These are phyloP conservation scores for Neolentinus lepideus DNA, from an alignment of 1,284 basidiomycete species.

Conservation along the genomic window DNA sequence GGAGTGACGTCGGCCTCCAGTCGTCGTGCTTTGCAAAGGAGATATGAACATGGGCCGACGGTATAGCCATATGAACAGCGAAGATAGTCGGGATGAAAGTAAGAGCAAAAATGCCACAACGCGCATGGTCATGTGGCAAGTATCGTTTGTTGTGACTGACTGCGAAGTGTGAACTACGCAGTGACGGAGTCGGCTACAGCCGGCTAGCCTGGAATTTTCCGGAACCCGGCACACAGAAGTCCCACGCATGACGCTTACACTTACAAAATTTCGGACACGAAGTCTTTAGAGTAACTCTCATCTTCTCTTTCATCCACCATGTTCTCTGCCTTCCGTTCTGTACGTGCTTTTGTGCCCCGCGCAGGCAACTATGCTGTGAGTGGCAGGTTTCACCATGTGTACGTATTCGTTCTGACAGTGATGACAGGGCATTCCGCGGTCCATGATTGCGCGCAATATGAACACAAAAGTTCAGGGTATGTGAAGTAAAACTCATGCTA, in stretches of 20 bases:
- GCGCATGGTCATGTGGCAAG: no score
- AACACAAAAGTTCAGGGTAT: conserved; percentile 75
- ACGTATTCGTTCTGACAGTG: conserved; percentile 6
- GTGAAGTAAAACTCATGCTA: conserved; percentile 15
- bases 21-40: background rate
- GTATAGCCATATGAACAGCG: background rate
- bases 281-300: background rate
- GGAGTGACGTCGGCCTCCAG: background rate
- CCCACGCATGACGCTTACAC: background rate
- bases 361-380: conserved; percentile 61
- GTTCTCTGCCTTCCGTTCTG: conserved; percentile 57
- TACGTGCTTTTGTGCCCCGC: conserved; percentile 50
- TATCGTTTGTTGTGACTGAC: no score
- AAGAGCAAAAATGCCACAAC: no score
- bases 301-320: conserved; percentile 40
- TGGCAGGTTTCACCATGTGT: conserved; percentile 10
- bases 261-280: background rate
- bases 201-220: background rate
- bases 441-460: conserved; percentile 73
- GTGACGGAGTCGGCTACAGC: background rate
- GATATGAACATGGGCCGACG: background rate
- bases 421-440: conserved; percentile 56
- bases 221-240: background rate
- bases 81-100: no score
- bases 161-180: no score